A percentile compares a stretch with the other conserved stretches of the same genome.
Conservation (phyloP, 2,329 filamentous ascomycete genomes). For the Cladosporium halotolerans region DNA sequence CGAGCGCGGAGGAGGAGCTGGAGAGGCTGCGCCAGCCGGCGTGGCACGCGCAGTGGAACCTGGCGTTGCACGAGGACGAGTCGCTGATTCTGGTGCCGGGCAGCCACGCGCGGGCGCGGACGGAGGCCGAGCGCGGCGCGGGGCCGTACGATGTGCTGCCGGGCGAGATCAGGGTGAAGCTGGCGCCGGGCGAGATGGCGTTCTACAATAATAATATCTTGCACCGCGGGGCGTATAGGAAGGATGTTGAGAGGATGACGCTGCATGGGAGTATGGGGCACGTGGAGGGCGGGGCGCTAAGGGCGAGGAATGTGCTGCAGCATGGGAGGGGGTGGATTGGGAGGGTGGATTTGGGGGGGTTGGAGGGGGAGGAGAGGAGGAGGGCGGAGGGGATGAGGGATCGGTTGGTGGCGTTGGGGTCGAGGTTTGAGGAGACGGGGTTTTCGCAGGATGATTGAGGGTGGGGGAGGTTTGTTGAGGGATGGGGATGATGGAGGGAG, state of each 20-base stretch:
- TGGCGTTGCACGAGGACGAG: slow-evolving; percentile 69
- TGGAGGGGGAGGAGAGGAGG: slow-evolving; percentile 6
- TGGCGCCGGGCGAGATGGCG: slow-evolving; percentile 69
- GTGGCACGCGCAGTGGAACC: slow-evolving; percentile 80
- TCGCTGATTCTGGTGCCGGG: slow-evolving; percentile 74
- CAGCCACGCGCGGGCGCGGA: slow-evolving; percentile 65
- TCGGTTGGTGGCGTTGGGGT: slow-evolving; percentile 9
- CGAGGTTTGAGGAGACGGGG: slow-evolving; percentile 2
- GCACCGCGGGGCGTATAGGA: slow-evolving; percentile 62
- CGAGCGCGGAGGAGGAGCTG: slow-evolving; percentile 60
- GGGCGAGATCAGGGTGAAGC: slow-evolving; percentile 57
- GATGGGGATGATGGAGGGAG: too few relatives aligned
- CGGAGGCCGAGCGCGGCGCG: slow-evolving; percentile 60
- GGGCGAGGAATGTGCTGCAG: slow-evolving; percentile 15
- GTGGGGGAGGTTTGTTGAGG: neutral
- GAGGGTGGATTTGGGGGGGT: slow-evolving; percentile 9
- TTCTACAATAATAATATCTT: slow-evolving; percentile 92
- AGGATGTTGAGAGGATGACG: slow-evolving; percentile 46
- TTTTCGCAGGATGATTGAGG: slow-evolving; percentile 13
- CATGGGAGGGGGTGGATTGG: slow-evolving; percentile 14
- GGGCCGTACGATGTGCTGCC: slow-evolving; percentile 60
- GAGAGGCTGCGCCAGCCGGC: slow-evolving; percentile 54
- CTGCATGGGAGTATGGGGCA: slow-evolving; percentile 15
- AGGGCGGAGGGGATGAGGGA: slow-evolving; percentile 13
- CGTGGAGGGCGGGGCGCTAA: slow-evolving; percentile 11